Evolutionary conservation across 1,284 basidiomycete species (phyloP), one percentile per base, ranked within the genome.

Genomic region (Neotropicomus parvogracilis): DNA sequence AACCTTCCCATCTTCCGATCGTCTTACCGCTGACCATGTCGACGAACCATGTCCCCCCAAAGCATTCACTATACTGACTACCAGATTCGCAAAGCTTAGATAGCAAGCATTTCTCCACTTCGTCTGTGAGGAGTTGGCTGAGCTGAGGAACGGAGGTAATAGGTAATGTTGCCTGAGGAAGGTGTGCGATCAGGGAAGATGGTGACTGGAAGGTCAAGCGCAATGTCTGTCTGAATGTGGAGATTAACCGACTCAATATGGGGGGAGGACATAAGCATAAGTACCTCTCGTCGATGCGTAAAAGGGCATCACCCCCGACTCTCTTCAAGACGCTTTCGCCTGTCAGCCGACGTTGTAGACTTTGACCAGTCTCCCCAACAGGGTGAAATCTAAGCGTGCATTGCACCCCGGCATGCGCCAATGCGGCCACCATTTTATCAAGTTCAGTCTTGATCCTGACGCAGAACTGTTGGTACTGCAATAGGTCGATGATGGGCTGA

Each of bases 1-100:
- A 81, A 5, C 85, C 83, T 54, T 89, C 86, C 86, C 87, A 89
- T 55, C 84, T 74, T 10, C 85, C 87, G n/a, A 90, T 77, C 46
- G 81, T 83, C 48, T 79, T 74, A 39, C 79, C 78, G 40, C 73
- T 74, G 37, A 79, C 65, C 40, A 80, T 63, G 57, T 90, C 87
- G 12, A 89, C 79, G 55, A 90, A 87, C 87, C 87, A 90, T 3
- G 79, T 81, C 10, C 81, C 84, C 37, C 76, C 78, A 16, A 79
- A 70, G 37, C 64, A 58, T 45, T 79, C 74, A 46, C 77, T 80
- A 14, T 80, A 67, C 35, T 78, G 75, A 20, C 69, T 70, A 6
- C 88, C 87, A 27, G 83, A 68, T 46, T 80, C 80, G 57, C 84
- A 85, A 50, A 90, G 81, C 48, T 80, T 71, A 27, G 75, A 70